Conservation (phyloP, 306 rosid species). For the Medicago lupulina region DNA sequence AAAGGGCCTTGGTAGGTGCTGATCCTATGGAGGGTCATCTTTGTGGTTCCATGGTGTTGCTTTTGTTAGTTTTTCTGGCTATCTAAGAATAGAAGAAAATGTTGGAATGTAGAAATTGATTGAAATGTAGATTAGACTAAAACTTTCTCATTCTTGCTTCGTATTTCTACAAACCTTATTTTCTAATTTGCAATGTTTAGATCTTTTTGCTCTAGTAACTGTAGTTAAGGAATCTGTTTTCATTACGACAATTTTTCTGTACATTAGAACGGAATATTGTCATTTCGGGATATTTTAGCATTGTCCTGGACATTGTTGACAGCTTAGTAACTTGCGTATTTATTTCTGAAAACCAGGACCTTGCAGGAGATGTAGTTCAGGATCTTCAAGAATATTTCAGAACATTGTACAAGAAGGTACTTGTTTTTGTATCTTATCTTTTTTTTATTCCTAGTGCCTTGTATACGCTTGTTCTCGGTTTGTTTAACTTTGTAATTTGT, state of each 20-base stretch:
- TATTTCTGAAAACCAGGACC: slow-evolving; percentile 63
- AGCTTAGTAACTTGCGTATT: background rate
- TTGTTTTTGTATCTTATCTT: slow-evolving; percentile 24
- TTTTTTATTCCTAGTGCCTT: slow-evolving; percentile 13
- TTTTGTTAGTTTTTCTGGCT: background rate
- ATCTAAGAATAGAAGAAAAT: background rate
- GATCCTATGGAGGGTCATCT: background rate
- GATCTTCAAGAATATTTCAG: slow-evolving; percentile 67
- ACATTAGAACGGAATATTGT: slow-evolving; percentile 24
- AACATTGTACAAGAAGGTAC: slow-evolving; percentile 74
- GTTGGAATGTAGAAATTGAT: background rate
- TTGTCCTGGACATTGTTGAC: slow-evolving; percentile 1
- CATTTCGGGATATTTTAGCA: slow-evolving; percentile 21
- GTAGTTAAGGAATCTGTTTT: background rate
- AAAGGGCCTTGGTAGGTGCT: background rate
- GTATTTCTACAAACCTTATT: too few relatives aligned
- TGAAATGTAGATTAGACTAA: too few relatives aligned
- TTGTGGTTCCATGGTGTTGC: background rate
- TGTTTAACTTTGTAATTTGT: slow-evolving; percentile 1
- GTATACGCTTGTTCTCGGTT: slow-evolving; percentile 4
- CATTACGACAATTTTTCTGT: background rate
- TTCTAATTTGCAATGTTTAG: background rate
- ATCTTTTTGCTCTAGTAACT: background rate
- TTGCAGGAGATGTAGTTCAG: slow-evolving; percentile 74
- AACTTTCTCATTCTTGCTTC: too few relatives aligned